Base-by-base conservation (phyloP, 805 yeast genomes). In the Kodamaea kakaduensis region DNA sequence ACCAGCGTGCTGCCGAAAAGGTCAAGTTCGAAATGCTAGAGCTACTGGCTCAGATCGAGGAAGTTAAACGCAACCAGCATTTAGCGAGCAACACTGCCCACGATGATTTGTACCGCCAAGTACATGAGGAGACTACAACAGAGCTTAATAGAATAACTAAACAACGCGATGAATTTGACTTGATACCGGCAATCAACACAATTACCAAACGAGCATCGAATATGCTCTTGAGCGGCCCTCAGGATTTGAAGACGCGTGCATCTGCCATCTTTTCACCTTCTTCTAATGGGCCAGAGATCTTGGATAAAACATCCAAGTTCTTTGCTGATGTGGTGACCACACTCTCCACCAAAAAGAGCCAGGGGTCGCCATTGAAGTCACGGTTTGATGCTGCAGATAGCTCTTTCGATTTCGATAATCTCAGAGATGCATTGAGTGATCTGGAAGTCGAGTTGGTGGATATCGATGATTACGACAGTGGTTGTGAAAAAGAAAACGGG, bases 1-100 rank as follows among this genome's bases (percentile, higher is more conserved):
- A 74, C 38, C 72, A 69, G 46, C 55, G 61, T n/a, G 62, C 63
- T 21, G 49, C 65, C 35, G 59, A 61, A 9, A 25, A 38, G 5
- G 44, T 61, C 20, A 58, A 61, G 40, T 48, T 51, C 17, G 64
- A 64, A 43, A 51, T 77, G n/a, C 48, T 58, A 10, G 53, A 52
- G 23, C 52, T 56, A 7, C 52, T 56, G 31, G 39, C 33, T 26
- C 50, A 46, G 43, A 44, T 45, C 18, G 58, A 52, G 34, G 43
- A 37, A n/a, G 31, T 25, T 22, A 47, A 50, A 30, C 33, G 46
- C 23, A 37, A 38, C 20, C 45, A 40, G 34, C 34, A 22, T 15
- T 24, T 38, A 16, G 14, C 21, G 6, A 21, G 13, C 36, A 29
- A 33, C 16, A 20, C n/a, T 26, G 24, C 9, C 36, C 24, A 17